A percentile compares a stretch with the other conserved stretches of the same genome.
Evolutionary conservation across 495 filamentous ascomycete species (phyloP).

Genomic region (Podospora comata): DNA sequence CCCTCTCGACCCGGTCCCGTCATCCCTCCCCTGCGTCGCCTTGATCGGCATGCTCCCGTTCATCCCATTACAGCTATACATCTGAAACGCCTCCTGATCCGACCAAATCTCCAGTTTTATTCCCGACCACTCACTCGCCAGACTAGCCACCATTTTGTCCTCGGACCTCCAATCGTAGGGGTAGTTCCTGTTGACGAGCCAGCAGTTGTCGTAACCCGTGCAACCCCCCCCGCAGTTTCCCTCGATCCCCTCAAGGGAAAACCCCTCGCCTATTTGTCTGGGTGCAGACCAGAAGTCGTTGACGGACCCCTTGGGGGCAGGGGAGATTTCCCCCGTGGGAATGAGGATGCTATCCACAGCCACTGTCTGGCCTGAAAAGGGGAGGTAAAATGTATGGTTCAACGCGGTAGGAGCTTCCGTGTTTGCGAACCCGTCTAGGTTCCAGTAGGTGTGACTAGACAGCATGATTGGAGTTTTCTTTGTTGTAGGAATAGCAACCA

Average conservation of each 20-base stretch:
- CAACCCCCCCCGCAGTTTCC: slow-evolving; percentile 66
- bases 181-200: slow-evolving; percentile 40
- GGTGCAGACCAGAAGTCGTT: slow-evolving; percentile 74
- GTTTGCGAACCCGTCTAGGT: slow-evolving; percentile 74
- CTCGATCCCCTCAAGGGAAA: slow-evolving; percentile 30
- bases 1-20: slow-evolving; percentile 39
- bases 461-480: slow-evolving; percentile 68
- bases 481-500: slow-evolving; percentile 52
- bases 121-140: slow-evolving; percentile 62
- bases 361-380: slow-evolving; percentile 65
- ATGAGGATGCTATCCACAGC: slow-evolving; percentile 74
- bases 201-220: slow-evolving; percentile 67
- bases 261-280: slow-evolving; percentile 70
- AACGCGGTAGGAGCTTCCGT: slow-evolving; percentile 58
- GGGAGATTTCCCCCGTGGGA: slow-evolving; percentile 71
- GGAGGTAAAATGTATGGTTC: slow-evolving; percentile 71
- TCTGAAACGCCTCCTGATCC: slow-evolving; percentile 74
- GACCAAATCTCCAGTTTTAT: slow-evolving; percentile 70
- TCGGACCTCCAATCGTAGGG: slow-evolving; percentile 57
- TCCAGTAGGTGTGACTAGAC: slow-evolving; percentile 74
- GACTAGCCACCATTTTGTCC: slow-evolving; percentile 54
- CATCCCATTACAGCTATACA: slow-evolving; percentile 72
- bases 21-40: slow-evolving; percentile 56
- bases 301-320: slow-evolving; percentile 55
- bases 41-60: slow-evolving; percentile 64